phyloP scores from a whole-genome alignment of 2,329 filamentous ascomycete genomes.

The Phialophora chinensis region DNA sequence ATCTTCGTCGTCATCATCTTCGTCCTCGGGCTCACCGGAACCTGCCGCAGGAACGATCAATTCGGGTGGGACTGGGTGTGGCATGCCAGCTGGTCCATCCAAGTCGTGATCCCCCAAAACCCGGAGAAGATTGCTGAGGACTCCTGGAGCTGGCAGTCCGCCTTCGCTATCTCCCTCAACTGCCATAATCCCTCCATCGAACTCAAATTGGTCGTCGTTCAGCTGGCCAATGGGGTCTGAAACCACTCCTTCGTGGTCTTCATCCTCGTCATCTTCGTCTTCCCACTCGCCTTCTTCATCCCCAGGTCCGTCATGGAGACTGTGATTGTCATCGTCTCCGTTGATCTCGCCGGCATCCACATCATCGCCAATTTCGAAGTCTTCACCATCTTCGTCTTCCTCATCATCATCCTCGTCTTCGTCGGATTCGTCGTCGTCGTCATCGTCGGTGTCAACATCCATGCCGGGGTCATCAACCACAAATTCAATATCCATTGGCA shows the following conservation, averaged over 20 bases:
- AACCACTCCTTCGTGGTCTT: constrained; percentile 51
- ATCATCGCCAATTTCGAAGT: constrained; percentile 62
- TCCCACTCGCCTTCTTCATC: constrained; percentile 59
- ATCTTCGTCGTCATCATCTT: constrained; percentile 64
- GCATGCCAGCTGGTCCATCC: constrained; percentile 24
- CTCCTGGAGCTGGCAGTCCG: constrained; percentile 42
- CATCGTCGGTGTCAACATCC: constrained; percentile 70
- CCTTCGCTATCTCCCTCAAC: constrained; percentile 50
- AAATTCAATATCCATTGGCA: constrained; percentile 78
- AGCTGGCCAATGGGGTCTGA: constrained; percentile 52
- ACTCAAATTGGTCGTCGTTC: constrained; percentile 48
- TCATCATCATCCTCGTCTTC: constrained; percentile 61
- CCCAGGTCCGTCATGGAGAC: constrained; percentile 39
- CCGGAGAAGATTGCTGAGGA: constrained; percentile 43
- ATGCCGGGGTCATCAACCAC: constrained; percentile 71
- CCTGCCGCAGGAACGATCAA: constrained; percentile 30
- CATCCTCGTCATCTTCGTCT: constrained; percentile 56
- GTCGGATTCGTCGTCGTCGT: constrained; percentile 65
- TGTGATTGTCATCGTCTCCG: constrained; percentile 48
- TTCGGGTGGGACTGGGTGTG: constrained; percentile 30
- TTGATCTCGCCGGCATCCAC: constrained; percentile 55
- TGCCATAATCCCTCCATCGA: constrained; percentile 51
- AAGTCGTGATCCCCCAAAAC: constrained; percentile 36
- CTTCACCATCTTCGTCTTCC: constrained; percentile 60
- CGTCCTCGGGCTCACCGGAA: constrained; percentile 32